These are phyloP conservation scores for Wickerhamiella cacticola DNA, from an alignment of 805 yeast species.

Conservation along the genomic window DNA sequence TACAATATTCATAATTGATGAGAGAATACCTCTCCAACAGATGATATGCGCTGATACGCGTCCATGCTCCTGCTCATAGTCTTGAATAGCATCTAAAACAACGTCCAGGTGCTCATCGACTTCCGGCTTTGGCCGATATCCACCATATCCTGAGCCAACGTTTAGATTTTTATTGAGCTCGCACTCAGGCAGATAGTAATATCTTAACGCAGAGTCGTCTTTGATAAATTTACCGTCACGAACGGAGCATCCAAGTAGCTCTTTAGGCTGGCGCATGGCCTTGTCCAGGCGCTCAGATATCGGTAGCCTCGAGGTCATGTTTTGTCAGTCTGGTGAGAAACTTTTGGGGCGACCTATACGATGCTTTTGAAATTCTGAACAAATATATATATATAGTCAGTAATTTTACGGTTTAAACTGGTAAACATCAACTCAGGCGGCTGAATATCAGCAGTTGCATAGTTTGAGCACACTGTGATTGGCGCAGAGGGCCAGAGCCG, in stretches of 20 bases:
- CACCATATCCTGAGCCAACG: constrained; percentile 49
- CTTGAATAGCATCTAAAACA: constrained; percentile 42
- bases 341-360: no score
- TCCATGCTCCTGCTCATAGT: constrained; percentile 40
- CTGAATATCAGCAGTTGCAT: no score
- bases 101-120: constrained; percentile 42
- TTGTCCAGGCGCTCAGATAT: constrained; percentile 31
- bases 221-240: constrained; percentile 33
- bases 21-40: constrained; percentile 78
- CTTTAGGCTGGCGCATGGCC: constrained; percentile 75
- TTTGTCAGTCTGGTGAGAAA: background rate
- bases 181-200: constrained; percentile 70
- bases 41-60: constrained; percentile 51
- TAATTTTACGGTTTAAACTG: no score
- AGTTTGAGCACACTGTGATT: no score
- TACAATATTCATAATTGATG: constrained; percentile 57
- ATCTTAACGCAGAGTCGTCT: constrained; percentile 47
- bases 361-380: no score
- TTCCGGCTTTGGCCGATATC: constrained; percentile 38
- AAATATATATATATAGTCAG: no score
- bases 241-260: constrained; percentile 55
- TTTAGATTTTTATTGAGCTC: constrained; percentile 47
- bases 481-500: no score
- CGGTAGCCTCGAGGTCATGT: constrained; percentile 18
- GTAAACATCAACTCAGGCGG: no score